Percentiles rank a stretch among this genome's conserved stretches.
Evolutionary conservation across 768 basidiomycete genomes (phyloP).

Genomic region (Kwoniella shandongensis): DNA sequence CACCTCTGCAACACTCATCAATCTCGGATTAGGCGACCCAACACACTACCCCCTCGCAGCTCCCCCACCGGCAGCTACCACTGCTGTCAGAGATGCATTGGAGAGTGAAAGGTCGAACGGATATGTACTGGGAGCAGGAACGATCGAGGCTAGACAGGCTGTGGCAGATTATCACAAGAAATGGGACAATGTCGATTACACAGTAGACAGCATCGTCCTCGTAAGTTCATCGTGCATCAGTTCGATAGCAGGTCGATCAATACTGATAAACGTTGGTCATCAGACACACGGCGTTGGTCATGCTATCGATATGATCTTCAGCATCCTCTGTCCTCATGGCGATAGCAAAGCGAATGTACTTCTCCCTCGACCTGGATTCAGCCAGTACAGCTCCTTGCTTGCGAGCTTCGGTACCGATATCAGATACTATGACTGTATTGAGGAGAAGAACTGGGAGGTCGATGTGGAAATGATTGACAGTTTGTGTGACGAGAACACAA

Average conservation of each 20-base stretch:
- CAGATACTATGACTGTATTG: conserved; percentile 52
- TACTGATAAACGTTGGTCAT: too few species aligned
- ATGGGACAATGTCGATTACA: conserved; percentile 47
- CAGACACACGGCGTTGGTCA: conserved; percentile 53
- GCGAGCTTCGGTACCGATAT: conserved; percentile 45
- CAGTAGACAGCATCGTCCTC: conserved; percentile 40
- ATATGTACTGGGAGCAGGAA: conserved; percentile 49
- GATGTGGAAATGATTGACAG: conserved; percentile 49
- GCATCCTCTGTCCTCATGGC: conserved; percentile 44
- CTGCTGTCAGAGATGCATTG: conserved; percentile 41
- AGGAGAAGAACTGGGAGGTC: conserved; percentile 52
- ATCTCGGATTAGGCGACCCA: conserved; percentile 54
- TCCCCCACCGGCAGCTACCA: conserved; percentile 41
- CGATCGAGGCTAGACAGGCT: conserved; percentile 45
- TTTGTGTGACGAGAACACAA: conserved; percentile 52
- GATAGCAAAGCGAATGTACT: conserved; percentile 49
- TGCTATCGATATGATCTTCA: conserved; percentile 52
- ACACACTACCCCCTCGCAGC: conserved; percentile 51
- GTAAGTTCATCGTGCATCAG: conserved; percentile 35
- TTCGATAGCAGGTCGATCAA: not conserved
- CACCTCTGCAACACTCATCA: conserved; percentile 50
- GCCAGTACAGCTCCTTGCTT: conserved; percentile 51
- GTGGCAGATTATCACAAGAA: conserved; percentile 52
- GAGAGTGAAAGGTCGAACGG: conserved; percentile 42
- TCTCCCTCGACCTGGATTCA: conserved; percentile 52